Evolutionary conservation across 805 yeast genomes (phyloP).

Genomic region (Wickerhamiella bombiphila): DNA sequence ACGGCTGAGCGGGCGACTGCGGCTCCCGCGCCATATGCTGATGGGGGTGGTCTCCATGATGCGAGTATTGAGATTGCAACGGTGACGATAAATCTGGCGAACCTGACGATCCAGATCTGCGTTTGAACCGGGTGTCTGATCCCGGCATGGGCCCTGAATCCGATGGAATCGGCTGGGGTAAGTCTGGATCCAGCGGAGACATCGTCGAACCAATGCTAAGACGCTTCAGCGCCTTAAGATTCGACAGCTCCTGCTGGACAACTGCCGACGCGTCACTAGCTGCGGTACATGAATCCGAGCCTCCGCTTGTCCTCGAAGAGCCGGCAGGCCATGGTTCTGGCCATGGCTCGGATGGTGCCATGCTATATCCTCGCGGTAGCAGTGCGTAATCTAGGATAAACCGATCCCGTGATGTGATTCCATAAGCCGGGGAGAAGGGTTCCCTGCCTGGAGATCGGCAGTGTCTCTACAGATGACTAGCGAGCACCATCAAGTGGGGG

Average conservation of each 20-base stretch:
- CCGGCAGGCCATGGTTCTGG: too few relatives aligned
- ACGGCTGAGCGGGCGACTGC: not conserved
- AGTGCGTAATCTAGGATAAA: too few relatives aligned
- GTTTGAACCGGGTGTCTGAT: not conserved
- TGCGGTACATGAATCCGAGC: not conserved
- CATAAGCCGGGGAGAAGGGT: too few relatives aligned
- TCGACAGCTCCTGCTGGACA: slow-evolving; percentile 29
- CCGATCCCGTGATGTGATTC: too few relatives aligned
- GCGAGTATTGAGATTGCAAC: not conserved
- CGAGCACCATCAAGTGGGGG: too few relatives aligned
- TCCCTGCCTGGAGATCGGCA: too few relatives aligned
- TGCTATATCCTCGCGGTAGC: too few relatives aligned
- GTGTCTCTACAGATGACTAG: too few relatives aligned
- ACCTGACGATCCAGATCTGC: not conserved
- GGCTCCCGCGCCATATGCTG: not conserved
- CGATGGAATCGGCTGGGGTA: slow-evolving; percentile 16
- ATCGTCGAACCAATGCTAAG: slow-evolving; percentile 26
- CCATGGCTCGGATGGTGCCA: too few relatives aligned
- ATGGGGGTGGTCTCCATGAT: not conserved
- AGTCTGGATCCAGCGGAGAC: slow-evolving; percentile 28
- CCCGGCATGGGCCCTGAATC: slow-evolving; percentile 3
- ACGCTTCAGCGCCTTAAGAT: slow-evolving; percentile 28
- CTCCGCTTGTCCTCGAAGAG: too few relatives aligned
- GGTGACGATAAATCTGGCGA: not conserved
- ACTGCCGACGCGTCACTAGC: slow-evolving; percentile 8